A percentile compares a stretch with the other conserved stretches of the same genome.
Evolutionary conservation across 1,284 basidiomycete species (phyloP).

Genomic region (Leccinum discolor): DNA sequence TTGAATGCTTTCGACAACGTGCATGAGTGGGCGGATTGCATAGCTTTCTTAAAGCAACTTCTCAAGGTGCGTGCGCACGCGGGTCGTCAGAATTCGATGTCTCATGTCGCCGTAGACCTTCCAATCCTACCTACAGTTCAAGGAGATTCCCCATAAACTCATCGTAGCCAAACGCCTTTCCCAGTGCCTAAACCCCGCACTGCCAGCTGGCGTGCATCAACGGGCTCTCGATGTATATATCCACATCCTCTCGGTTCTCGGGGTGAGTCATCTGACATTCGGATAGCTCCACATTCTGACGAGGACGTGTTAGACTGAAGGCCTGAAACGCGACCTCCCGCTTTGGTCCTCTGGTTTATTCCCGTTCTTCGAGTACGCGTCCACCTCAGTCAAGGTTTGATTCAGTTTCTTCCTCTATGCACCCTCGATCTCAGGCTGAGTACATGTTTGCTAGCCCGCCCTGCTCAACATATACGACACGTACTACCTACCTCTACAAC

Average conservation of each 20-base stretch:
- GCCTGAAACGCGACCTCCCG: constrained; percentile 84
- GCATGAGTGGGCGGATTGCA: constrained; percentile 99
- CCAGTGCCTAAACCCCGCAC: constrained; percentile 95
- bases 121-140: constrained; percentile 90
- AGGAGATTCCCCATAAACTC: constrained; percentile 94
- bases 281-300: constrained; percentile 4
- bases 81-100: background rate
- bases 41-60: constrained; percentile 93
- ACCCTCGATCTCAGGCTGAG: background rate
- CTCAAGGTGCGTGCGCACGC: constrained; percentile 64
- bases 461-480: constrained; percentile 88
- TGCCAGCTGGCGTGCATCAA: constrained; percentile 97
- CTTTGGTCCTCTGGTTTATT: constrained; percentile 97
- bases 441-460: constrained; percentile 56
- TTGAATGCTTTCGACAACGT: constrained; percentile 94
- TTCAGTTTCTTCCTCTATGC: background rate
- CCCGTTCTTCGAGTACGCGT: constrained; percentile 98
- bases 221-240: constrained; percentile 94
- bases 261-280: constrained; percentile 53
- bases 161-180: constrained; percentile 94
- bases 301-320: constrained; percentile 66
- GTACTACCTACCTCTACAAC: constrained; percentile 88
- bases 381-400: constrained; percentile 84
- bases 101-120: constrained; percentile 63
- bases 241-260: constrained; percentile 88